phyloP scores from a whole-genome alignment of 495 filamentous ascomycete genomes.

The Tuber melanosporum region DNA sequence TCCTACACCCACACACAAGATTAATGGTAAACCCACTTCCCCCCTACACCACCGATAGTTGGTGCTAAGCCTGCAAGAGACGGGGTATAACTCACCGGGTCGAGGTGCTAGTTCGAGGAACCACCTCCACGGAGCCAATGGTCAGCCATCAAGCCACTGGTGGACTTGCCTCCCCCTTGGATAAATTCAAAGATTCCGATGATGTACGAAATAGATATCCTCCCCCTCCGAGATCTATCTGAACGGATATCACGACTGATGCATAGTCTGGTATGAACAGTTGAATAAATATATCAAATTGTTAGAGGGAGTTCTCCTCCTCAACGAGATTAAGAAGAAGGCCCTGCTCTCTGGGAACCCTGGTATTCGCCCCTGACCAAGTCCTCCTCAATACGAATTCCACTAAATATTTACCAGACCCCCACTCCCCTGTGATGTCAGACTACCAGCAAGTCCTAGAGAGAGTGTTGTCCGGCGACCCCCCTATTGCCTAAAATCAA shows the following conservation, averaged over 20 bases:
- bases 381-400: neutral
- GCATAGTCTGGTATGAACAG: neutral
- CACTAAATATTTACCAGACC: neutral
- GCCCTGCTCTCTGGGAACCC: constrained; percentile 1
- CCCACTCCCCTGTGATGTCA: neutral
- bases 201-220: neutral
- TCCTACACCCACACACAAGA: neutral
- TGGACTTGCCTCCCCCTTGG: neutral
- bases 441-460: neutral
- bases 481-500: neutral
- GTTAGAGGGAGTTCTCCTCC: neutral
- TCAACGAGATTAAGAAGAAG: neutral
- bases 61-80: neutral
- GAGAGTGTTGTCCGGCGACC: neutral
- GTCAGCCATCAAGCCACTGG: neutral
- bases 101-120: neutral
- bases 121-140: neutral
- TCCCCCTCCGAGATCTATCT: neutral
- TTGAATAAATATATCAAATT: neutral
- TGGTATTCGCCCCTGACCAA: neutral
- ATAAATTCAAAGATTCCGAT: neutral
- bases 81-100: neutral
- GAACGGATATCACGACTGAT: neutral
- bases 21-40: neutral
- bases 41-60: neutral